Evolutionary conservation across 495 filamentous ascomycete genomes (phyloP), one percentile per base, ranked within the genome.

Genomic region (Chaetomium fimeti): DNA sequence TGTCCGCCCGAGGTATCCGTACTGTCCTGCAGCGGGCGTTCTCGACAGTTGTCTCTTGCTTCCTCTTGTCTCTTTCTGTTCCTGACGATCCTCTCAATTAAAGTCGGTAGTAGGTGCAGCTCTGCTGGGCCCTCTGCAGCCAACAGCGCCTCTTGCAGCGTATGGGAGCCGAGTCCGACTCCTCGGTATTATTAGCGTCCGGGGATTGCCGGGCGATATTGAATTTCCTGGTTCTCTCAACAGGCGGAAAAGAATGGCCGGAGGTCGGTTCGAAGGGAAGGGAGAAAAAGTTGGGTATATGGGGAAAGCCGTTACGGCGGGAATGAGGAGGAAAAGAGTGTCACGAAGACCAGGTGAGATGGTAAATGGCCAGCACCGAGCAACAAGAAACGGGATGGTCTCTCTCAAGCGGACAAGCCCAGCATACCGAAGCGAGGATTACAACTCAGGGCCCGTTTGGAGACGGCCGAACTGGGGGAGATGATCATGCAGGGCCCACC

Each of bases 401-500:
- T 29, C 47, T 28, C 38, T 45, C 51, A 47, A 45, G 24, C 22
- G 61, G 54, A 6, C 54, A 25, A 16, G 48, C 22, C 48, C 43
- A 12, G 18, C 60, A 36, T 36, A 36, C 32, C 32, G 32, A 62
- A 62, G 56, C 55, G 38, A 55, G 49, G 22, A 65, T 47, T 60
- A 38, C 49, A 56, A 24, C 27, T 60, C 13, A 60, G 65, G 70
- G 57, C 65, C 63, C 45, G 71, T 69, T 67, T 69, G 61, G 68
- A 48, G 65, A 66, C 57, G 49, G 61, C 61, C 60, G 62, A 60
- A 63, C 63, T 70, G 66, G 67, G 68, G 63, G 55, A 67, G 71
- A 42, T 67, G 71, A 75, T 75, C 73, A 75, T 74, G 71, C 71
- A 72, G 66, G 64, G 13, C 67, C 70, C 59, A 54, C 49, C 53